A percentile compares a stretch with the other conserved stretches of the same genome.
Evolutionary conservation across 1,284 basidiomycete species (phyloP).

Genomic region (Gymnopus androsaceus): DNA sequence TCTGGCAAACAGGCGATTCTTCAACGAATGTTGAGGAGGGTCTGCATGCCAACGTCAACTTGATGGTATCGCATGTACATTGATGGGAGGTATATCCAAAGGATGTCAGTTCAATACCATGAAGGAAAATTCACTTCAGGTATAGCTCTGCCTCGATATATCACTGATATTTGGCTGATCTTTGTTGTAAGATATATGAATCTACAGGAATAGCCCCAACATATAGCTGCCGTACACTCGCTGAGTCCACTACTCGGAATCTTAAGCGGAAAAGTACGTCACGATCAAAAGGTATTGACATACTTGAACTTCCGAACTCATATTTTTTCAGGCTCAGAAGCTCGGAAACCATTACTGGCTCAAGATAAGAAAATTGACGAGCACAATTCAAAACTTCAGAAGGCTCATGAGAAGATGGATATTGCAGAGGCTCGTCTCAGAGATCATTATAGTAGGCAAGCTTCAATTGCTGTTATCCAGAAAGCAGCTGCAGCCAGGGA

Average conservation of each 20-base stretch:
- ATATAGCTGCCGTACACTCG: background rate
- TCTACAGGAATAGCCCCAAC: background rate
- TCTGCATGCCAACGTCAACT: constrained; percentile 23
- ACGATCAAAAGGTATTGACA: too few species aligned
- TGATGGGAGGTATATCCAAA: constrained; percentile 22
- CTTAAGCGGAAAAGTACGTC: background rate
- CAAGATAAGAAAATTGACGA: background rate
- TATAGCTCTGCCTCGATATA: constrained; percentile 11
- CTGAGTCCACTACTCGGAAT: background rate
- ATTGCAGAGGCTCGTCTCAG: background rate
- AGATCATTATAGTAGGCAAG: too few species aligned
- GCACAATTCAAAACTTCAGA: background rate
- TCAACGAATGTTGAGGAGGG: constrained; percentile 25
- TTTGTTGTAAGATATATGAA: background rate
- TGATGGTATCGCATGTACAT: constrained; percentile 23
- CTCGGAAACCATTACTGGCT: background rate
- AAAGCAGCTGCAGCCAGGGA: too few species aligned
- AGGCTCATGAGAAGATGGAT: background rate
- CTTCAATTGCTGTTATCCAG: too few species aligned
- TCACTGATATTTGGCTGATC: background rate
- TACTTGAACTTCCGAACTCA: too few species aligned
- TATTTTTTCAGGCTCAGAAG: too few species aligned
- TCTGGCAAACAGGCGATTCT: constrained; percentile 23
- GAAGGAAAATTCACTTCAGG: constrained; percentile 23
- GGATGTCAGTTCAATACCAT: constrained; percentile 19